Base-by-base conservation (phyloP, 306 rosid species). In the Malus orientalis region DNA sequence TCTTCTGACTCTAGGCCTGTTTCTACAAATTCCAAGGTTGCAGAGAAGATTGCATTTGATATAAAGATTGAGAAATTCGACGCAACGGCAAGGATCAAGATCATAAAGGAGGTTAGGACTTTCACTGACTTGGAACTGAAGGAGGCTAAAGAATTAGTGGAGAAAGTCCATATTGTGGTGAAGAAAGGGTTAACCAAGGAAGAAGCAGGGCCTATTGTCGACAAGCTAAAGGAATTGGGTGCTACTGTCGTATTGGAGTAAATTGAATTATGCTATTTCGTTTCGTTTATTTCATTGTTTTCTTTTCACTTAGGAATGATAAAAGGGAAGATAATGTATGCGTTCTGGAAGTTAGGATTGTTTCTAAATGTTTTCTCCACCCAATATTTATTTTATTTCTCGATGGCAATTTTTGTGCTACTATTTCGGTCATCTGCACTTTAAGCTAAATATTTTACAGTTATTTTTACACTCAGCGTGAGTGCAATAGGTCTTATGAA, bases 91-190 rank as follows among this genome's bases (percentile, higher is more conserved):
- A 86, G 80, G 83, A 86, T 86, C 78, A 86, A 82, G 79, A 83
- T 86, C 74, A 86, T 86, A 11, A 86, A 86, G 65, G 89, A 86
- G 74, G 89, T 86, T 10, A 83, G 83, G 70, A 57, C 85, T 22
- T 86, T 86, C 71, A 86, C 85, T 19, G 79, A 77, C 32, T 59
- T 83, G 78, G 89, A 85, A 36, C 70, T 83, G 53, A 86, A 86
- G 68, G 86, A 86, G 67, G 89, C 89, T 30, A 86, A 86, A 75
- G 89, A 86, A 19, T 74, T 86, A 79, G 89, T 86, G 72, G 86
- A 86, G 62, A 86, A 86, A 78, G 89, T 45, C 30, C 85, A 85
- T 13, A 79, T 68, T 19, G 85, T 86, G 74, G 53, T 86, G 74
- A 86, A 83, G 83, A 86, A 77, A 66, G 89, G 89, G 8, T 51